Conservation (phyloP, 1,139 yeast species). For the Saccharomyces hybrid region DNA sequence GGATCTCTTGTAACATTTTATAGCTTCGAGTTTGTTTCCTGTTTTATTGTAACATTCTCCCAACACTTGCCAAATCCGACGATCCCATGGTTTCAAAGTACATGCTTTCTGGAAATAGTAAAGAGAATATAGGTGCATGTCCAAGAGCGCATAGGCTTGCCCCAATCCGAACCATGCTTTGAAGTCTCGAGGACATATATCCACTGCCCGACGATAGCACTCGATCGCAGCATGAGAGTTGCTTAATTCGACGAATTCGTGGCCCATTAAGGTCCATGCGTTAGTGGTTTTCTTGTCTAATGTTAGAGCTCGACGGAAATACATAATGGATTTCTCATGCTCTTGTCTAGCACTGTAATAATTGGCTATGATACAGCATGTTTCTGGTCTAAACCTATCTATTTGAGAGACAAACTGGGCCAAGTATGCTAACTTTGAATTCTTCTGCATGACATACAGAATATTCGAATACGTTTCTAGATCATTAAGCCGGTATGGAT, state of each 20-base stretch:
- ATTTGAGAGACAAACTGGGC: slow-evolving; percentile 81
- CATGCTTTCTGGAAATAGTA: slow-evolving; percentile 92
- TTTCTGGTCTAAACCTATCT: slow-evolving; percentile 87
- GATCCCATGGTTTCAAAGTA: slow-evolving; percentile 78
- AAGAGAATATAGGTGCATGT: slow-evolving; percentile 87
- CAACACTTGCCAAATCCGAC: slow-evolving; percentile 94
- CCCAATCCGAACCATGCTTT: slow-evolving; percentile 99
- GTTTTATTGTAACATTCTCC: slow-evolving; percentile 85
- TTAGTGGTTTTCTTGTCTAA: slow-evolving; percentile 73
- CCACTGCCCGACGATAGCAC: slow-evolving; percentile 84
- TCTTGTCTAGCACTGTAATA: slow-evolving; percentile 87
- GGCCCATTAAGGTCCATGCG: slow-evolving; percentile 99
- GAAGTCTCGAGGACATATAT: slow-evolving; percentile 80
- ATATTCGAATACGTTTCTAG: slow-evolving; percentile 89
- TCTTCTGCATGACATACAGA: slow-evolving; percentile 87
- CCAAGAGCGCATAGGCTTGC: slow-evolving; percentile 94
- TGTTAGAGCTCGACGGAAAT: slow-evolving; percentile 81
- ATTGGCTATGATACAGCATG: slow-evolving; percentile 90
- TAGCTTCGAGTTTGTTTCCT: slow-evolving; percentile 45
- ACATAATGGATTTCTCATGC: slow-evolving; percentile 90
- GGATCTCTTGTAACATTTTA: slow-evolving; percentile 45
- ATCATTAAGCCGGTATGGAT: slow-evolving; percentile 85
- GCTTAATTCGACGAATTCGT: slow-evolving; percentile 91
- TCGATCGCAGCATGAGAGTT: slow-evolving; percentile 97
- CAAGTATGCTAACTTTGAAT: slow-evolving; percentile 71